A percentile compares a stretch with the other conserved stretches of the same genome.
These are phyloP conservation scores for Mortierella antarctica DNA, from an alignment of 192 early-diverging fungal species.

Conservation along the genomic window DNA sequence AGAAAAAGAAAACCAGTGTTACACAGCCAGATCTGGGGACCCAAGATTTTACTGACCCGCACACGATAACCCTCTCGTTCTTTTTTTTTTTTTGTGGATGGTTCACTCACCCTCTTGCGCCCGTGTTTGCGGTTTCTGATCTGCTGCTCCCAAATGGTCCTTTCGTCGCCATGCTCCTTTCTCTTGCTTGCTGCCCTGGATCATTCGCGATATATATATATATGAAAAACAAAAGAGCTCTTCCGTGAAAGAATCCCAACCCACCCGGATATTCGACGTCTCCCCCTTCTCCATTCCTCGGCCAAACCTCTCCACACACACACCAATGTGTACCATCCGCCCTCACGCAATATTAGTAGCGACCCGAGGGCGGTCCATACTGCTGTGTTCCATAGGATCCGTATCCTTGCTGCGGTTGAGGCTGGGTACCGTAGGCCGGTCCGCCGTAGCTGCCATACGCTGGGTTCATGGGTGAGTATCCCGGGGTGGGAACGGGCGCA, in stretches of 20 bases:
- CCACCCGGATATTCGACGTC: neutral
- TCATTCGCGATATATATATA: too few relatives aligned
- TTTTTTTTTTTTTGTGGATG: too few relatives aligned
- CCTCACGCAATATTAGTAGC: conserved; percentile 26
- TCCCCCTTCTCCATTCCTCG: conserved; percentile 2
- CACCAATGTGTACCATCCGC: neutral
- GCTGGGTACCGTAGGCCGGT: conserved; percentile 38
- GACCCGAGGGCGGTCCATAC: conserved; percentile 43
- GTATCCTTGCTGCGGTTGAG: conserved; percentile 49
- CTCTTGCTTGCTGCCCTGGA: too few relatives aligned
- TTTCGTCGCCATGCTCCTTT: too few relatives aligned
- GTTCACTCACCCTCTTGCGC: too few relatives aligned
- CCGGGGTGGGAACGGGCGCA: conserved; percentile 16
- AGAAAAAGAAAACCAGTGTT: too few relatives aligned
- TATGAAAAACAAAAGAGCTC: neutral
- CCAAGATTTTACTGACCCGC: too few relatives aligned
- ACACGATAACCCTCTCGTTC: too few relatives aligned
- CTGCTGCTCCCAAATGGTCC: too few relatives aligned
- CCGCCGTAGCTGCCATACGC: conserved; percentile 46
- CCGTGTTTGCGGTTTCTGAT: too few relatives aligned
- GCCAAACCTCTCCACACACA: neutral
- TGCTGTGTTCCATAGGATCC: conserved; percentile 54
- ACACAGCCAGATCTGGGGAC: too few relatives aligned
- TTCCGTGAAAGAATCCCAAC: neutral
- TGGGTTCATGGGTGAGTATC: conserved; percentile 52